A percentile compares a stretch with the other conserved stretches of the same genome.
Conservation (phyloP, 495 filamentous ascomycete species). For the Rostrohypoxylon terebratum region DNA sequence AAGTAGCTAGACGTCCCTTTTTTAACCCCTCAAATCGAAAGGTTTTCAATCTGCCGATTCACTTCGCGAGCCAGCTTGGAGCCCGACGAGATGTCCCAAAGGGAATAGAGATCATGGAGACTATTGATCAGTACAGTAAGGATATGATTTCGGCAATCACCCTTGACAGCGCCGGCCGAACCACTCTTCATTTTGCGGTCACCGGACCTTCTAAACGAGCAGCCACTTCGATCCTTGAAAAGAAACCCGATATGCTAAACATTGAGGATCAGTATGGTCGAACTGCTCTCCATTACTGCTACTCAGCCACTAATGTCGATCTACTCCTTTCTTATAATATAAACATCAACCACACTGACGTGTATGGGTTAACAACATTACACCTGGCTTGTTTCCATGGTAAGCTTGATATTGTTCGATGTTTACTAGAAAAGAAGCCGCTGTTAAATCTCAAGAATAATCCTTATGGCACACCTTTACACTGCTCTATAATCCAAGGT, state of each 20-base stretch:
- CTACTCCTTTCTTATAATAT: conserved; percentile 27
- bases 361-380: conserved; percentile 30
- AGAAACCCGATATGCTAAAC: conserved; percentile 21
- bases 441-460: conserved; percentile 29
- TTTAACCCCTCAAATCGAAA: not conserved
- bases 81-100: conserved; percentile 34
- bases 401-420: conserved; percentile 32
- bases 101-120: conserved; percentile 37
- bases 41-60: not conserved
- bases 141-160: not conserved
- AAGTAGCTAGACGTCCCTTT: not conserved
- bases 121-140: conserved; percentile 25
- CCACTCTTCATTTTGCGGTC: conserved; percentile 39
- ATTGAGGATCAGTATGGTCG: conserved; percentile 31
- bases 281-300: conserved; percentile 42
- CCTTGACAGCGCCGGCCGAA: conserved; percentile 17
- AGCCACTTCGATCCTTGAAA: conserved; percentile 39
- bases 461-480: conserved; percentile 12
- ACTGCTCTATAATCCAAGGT: conserved; percentile 23
- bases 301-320: conserved; percentile 30
- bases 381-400: conserved; percentile 42
- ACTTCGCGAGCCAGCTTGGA: conserved; percentile 2
- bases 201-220: conserved; percentile 35
- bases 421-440: conserved; percentile 33
- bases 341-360: conserved; percentile 41